These are phyloP conservation scores for Fusarium newnesense DNA, from an alignment of 2,329 filamentous ascomycete species.

Conservation along the genomic window DNA sequence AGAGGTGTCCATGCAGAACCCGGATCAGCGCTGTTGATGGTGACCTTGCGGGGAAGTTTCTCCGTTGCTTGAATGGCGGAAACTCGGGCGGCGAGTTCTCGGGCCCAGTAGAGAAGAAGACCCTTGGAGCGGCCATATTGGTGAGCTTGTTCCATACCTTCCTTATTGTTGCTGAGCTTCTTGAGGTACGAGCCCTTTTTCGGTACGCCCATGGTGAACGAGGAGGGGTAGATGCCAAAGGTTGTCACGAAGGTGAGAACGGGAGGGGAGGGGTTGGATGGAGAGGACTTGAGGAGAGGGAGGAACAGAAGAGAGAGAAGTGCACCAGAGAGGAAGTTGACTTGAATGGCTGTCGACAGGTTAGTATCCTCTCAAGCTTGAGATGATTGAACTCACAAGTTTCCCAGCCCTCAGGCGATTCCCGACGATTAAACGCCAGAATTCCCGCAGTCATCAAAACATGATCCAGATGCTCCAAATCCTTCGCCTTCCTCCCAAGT, in stretches of 20 bases:
- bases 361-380: neutral
- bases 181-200: constrained; percentile 49
- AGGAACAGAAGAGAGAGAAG: constrained; percentile 49
- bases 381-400: constrained; percentile 42
- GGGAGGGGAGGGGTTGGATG: constrained; percentile 46
- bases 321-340: constrained; percentile 51
- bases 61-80: constrained; percentile 27
- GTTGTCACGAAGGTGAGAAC: constrained; percentile 52
- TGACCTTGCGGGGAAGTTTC: constrained; percentile 44
- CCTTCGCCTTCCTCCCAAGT: constrained; percentile 43
- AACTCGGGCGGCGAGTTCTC: constrained; percentile 48
- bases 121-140: constrained; percentile 53
- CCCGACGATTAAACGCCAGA: constrained; percentile 49
- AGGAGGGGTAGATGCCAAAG: constrained; percentile 52
- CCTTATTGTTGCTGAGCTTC: constrained; percentile 50
- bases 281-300: constrained; percentile 48
- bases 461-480: constrained; percentile 48
- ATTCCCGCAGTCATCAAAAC: constrained; percentile 52
- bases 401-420: constrained; percentile 53
- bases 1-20: constrained; percentile 53
- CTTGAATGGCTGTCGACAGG: constrained; percentile 45
- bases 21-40: constrained; percentile 53
- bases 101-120: constrained; percentile 51
- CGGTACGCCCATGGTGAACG: constrained; percentile 50
- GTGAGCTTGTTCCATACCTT: constrained; percentile 50